Evolutionary conservation across 768 basidiomycete species (phyloP).

Genomic region (Auricularia heimuer): DNA sequence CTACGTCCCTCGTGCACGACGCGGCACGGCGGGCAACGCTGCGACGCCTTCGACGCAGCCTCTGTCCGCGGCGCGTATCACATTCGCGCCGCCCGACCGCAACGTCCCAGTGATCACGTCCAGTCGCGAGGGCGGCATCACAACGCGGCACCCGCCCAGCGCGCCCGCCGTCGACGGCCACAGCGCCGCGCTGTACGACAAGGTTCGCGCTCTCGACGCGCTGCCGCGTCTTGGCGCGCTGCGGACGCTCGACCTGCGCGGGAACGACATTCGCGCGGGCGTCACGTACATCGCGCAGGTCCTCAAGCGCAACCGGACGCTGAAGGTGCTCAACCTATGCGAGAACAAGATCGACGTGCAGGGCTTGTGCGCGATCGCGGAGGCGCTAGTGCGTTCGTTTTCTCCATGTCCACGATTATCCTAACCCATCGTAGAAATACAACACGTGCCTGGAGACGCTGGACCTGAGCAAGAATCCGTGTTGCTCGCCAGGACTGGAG

Average conservation of each 20-base stretch:
- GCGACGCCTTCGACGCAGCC: not conserved
- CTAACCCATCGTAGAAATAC: constrained; percentile 59
- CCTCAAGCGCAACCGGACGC: constrained; percentile 86
- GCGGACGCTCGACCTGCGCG: constrained; percentile 81
- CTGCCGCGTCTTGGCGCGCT: constrained; percentile 78
- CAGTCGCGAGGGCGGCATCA: constrained; percentile 39
- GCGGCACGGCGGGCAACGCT: constrained; percentile 23
- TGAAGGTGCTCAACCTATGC: constrained; percentile 87
- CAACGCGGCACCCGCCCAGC: constrained; percentile 30
- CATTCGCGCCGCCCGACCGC: constrained; percentile 1
- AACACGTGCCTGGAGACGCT: constrained; percentile 89
- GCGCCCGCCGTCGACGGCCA: constrained; percentile 30
- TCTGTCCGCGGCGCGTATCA: constrained; percentile 3
- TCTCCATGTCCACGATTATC: not conserved
- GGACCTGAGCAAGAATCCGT: constrained; percentile 88
- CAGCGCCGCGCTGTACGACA: constrained; percentile 72
- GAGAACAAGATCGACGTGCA: constrained; percentile 88
- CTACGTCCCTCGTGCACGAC: constrained; percentile 61
- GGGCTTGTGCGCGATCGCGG: constrained; percentile 72
- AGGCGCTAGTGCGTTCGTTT: constrained; percentile 61
- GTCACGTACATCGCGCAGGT: constrained; percentile 91
- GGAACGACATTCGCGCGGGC: constrained; percentile 81
- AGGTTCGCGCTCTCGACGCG: constrained; percentile 82
- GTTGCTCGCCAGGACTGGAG: constrained; percentile 54
- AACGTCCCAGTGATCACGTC: constrained; percentile 59